phyloP scores from a whole-genome alignment of 306 rosid species.

The Corylus heterophylla region DNA sequence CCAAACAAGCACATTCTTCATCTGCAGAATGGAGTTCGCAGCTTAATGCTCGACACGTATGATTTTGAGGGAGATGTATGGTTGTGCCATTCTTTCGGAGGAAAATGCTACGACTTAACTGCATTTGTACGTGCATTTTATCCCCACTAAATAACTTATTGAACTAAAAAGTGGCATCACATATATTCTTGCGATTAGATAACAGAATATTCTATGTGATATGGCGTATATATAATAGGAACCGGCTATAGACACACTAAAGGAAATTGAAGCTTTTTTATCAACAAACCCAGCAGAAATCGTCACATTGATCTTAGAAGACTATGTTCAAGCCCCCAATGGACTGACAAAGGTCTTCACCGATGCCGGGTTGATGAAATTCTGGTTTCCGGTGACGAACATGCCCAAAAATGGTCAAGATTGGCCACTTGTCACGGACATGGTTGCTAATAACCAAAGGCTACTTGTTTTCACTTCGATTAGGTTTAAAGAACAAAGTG shows the following conservation, averaged over 20 bases:
- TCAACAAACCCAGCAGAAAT: constrained; percentile 70
- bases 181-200: too few relatives aligned
- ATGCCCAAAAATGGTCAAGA: constrained; percentile 78
- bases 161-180: too few relatives aligned
- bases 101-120: constrained; percentile 63
- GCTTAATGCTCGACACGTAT: constrained; percentile 77
- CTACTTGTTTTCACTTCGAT: constrained; percentile 69
- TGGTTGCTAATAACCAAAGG: constrained; percentile 82
- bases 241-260: constrained; percentile 68
- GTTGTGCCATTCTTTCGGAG: constrained; percentile 85
- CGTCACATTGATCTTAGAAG: constrained; percentile 86
- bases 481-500: constrained; percentile 57
- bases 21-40: constrained; percentile 77
- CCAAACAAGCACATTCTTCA: not conserved
- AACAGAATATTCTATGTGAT: too few relatives aligned
- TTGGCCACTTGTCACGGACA: constrained; percentile 82
- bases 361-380: constrained; percentile 65
- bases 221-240: constrained; percentile 36
- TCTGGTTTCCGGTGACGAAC: constrained; percentile 70
- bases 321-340: constrained; percentile 75
- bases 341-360: constrained; percentile 77
- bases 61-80: constrained; percentile 78
- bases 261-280: constrained; percentile 72
- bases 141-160: not conserved
- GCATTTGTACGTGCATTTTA: constrained; percentile 70